Base-by-base conservation (phyloP, 2,329 filamentous ascomycete genomes). In the Fusarium sp. region DNA sequence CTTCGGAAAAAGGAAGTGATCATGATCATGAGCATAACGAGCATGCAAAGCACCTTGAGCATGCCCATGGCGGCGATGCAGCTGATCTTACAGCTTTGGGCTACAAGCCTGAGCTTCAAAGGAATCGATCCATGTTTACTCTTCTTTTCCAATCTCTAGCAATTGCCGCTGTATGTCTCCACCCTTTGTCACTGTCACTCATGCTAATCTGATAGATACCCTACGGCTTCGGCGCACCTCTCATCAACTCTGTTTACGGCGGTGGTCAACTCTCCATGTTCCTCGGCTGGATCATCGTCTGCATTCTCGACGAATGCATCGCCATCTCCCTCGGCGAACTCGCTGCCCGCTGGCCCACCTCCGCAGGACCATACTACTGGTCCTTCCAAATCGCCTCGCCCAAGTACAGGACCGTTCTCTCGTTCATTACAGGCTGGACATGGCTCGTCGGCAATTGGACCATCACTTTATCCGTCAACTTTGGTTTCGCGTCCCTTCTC, bases 351-450 rank as follows among this genome's bases (percentile, higher is more conserved):
- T 92, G 87, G 74, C 84, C 84, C 0, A 85, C 84, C 4, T 86
- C 86, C 6, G 87, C 86, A 67, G 89, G 87, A 13, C 86, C 90
- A 75, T 93, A 93, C 72, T 90, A 93, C 78, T 93, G 91, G 91
- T 90, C 90, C 4, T 90, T 91, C 64, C 82, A 88, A 71, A 84
- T 93, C 70, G 85, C 86, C 45, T 88, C 88, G 77, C 84, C 84
- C 62, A 62, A 48, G 18, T 91, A 86, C 83, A 86, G 88, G 39
- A 88, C 88, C 0, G 79, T 89, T 18, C 84, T 92, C 18, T 91
- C 89, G 18, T 93, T 90, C 83, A 85, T 91, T 59, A 92, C 90
- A 1, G 91, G 91, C 30, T 93, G 91, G 90, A 90, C 90, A 69
- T 90, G 89, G 73, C 87, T 90, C 54, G 89, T 90, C 25, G 91